Conservation (phyloP, 2,329 filamentous ascomycete species). For the Aureobasidium pullulans region DNA sequence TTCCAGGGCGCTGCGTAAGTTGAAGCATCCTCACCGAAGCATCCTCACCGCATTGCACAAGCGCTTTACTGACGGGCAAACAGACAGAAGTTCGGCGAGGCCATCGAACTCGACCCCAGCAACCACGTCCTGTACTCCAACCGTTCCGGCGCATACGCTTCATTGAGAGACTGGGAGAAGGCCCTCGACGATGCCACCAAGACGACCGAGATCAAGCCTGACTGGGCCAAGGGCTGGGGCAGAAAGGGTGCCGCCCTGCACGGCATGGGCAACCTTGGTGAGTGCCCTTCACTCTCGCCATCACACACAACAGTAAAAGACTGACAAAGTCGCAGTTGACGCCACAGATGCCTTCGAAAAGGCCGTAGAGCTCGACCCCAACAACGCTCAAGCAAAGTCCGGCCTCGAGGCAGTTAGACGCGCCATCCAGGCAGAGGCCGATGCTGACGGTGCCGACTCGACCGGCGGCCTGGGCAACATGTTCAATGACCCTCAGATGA, state of each 20-base stretch:
- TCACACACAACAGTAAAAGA: not conserved
- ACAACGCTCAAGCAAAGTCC: constrained; percentile 86
- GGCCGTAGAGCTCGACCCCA: constrained; percentile 86
- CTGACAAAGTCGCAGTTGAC: constrained; percentile 43
- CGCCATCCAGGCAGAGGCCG: constrained; percentile 73
- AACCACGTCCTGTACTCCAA: constrained; percentile 99
- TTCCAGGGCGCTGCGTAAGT: constrained; percentile 92
- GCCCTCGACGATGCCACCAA: constrained; percentile 87
- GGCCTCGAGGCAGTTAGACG: constrained; percentile 79
- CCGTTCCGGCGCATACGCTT: constrained; percentile 79
- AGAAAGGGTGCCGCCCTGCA: constrained; percentile 88
- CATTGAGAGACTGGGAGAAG: constrained; percentile 77
- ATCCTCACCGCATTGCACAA: constrained; percentile 14
- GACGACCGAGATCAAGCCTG: constrained; percentile 88
- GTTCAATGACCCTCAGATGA: constrained; percentile 86
- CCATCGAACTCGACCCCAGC: constrained; percentile 75
- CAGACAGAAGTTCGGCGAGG: constrained; percentile 90
- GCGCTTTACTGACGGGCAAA: constrained; percentile 12
- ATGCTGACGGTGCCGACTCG: constrained; percentile 59
- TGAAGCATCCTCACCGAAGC: not conserved
- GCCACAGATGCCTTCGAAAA: constrained; percentile 88
- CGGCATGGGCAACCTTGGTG: constrained; percentile 72
- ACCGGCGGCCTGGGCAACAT: constrained; percentile 75
- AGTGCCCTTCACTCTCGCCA: constrained; percentile 19
- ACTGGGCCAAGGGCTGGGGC: constrained; percentile 96